Base-by-base conservation (phyloP, 176 grass and related monocot species). In the Luzula sylvatica region DNA sequence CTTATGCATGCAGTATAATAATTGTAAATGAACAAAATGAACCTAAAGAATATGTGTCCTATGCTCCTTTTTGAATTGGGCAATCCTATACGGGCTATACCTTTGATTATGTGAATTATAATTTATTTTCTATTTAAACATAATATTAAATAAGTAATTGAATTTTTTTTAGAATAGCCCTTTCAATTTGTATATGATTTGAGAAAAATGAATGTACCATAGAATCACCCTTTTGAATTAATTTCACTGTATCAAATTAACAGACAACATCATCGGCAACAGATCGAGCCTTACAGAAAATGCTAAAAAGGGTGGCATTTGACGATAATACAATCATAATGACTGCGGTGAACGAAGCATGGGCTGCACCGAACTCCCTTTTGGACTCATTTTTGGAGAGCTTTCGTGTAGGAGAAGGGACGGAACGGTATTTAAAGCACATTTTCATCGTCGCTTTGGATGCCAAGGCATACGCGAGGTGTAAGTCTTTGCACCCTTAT, bases 311-410 rank as follows among this genome's bases (percentile, higher is more conserved):
- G 15, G 75, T 55, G 18, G 87, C 78, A 2, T 65, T 52, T 26
- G 72, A 87, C 7, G 65, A 80, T 19, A 54, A 55, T 42, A 94
- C 75, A 17, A 83, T 94, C 54, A 87, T 94, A 4, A 23, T 94
- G 38, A 87, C 78, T 21, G 52, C 63, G 8, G 65, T 83, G 64
- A 94, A 83, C 29, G 88, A 76, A 4, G 78, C 72, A 3, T 94
- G 88, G 82, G 60, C 78, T 13, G 49, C 27, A 30, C 68, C 72
- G 1, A 38, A 58, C 16, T 83, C 88, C 0, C 62, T 87, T 2
- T 68, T 94, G 0, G 82, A 87, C 46, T 54, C 78, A 52, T 87
- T 74, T 62, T 71, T 55, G 12, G 75, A 80, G 22, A 66, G 88
- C 55, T 94, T 94, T 69, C 58, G 21, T 26, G 65, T 43, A 17